A percentile compares a stretch with the other conserved stretches of the same genome.
Conservation (phyloP, 805 yeast genomes). For the Pichia insulana region DNA sequence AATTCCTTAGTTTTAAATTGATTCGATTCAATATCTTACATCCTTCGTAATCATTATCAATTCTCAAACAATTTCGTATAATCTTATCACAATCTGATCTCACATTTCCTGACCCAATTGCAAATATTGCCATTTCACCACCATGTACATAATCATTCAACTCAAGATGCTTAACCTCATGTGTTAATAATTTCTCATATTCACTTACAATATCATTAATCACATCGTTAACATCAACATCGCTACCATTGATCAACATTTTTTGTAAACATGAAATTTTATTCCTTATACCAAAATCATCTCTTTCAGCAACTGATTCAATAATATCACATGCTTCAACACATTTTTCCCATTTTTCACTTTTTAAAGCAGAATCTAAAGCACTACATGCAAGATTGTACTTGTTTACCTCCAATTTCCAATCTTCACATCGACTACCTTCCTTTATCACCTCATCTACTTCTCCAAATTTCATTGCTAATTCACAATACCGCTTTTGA, state of each 20-base stretch:
- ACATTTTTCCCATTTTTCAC: too few species aligned
- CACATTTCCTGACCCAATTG: constrained; percentile 10
- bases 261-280: too few species aligned
- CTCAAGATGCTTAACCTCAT: constrained; percentile 13
- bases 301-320: too few species aligned
- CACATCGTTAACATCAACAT: constrained; percentile 15
- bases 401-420: too few species aligned
- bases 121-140: constrained; percentile 24
- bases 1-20: constrained; percentile 36
- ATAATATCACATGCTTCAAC: too few species aligned
- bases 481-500: constrained; percentile 36
- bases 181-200: constrained; percentile 18
- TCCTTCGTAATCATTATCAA: constrained; percentile 60
- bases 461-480: constrained; percentile 44
- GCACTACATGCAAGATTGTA: too few species aligned
- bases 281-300: too few species aligned
- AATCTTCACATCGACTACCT: too few species aligned
- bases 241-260: constrained; percentile 18
- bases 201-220: constrained; percentile 17
- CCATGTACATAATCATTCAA: constrained; percentile 18
- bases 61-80: constrained; percentile 52
- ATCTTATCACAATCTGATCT: constrained; percentile 14
- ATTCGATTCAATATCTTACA: constrained; percentile 53
- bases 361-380: too few species aligned
- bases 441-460: constrained; percentile 4